phyloP scores from a whole-genome alignment of 345 rosid species.

The Bruguiera sexangula region DNA sequence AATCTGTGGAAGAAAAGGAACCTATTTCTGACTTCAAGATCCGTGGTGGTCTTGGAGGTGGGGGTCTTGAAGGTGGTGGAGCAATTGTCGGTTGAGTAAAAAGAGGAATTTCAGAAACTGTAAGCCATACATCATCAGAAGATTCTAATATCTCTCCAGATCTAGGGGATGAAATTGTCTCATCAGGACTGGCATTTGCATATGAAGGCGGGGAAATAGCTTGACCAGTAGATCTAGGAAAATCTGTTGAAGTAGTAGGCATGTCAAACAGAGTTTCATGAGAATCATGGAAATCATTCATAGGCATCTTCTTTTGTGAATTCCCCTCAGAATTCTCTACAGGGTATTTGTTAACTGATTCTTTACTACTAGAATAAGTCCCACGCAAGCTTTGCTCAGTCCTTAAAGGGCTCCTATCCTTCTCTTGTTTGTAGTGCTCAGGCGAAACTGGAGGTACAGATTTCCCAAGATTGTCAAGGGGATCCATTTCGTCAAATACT shows the following conservation, averaged over 20 bases:
- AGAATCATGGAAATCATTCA: constrained; percentile 43
- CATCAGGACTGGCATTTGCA: constrained; percentile 33
- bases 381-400: constrained; percentile 36
- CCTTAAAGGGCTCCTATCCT: constrained; percentile 50
- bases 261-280: constrained; percentile 41
- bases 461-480: constrained; percentile 62
- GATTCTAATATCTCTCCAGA: constrained; percentile 54
- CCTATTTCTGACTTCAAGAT: constrained; percentile 33
- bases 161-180: constrained; percentile 40
- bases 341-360: constrained; percentile 35
- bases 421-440: constrained; percentile 39
- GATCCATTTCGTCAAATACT: constrained; percentile 58
- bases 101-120: constrained; percentile 90
- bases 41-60: constrained; percentile 87
- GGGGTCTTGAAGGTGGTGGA: constrained; percentile 97
- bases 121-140: constrained; percentile 81
- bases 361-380: constrained; percentile 37
- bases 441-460: constrained; percentile 43
- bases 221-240: constrained; percentile 36
- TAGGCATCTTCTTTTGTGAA: constrained; percentile 38
- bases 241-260: constrained; percentile 35
- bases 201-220: constrained; percentile 47
- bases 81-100: constrained; percentile 74
- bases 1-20: constrained; percentile 38
- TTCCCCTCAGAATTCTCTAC: constrained; percentile 35